These are phyloP conservation scores for Erysimum cheiri DNA, from an alignment of 441 rosid species.

Conservation along the genomic window DNA sequence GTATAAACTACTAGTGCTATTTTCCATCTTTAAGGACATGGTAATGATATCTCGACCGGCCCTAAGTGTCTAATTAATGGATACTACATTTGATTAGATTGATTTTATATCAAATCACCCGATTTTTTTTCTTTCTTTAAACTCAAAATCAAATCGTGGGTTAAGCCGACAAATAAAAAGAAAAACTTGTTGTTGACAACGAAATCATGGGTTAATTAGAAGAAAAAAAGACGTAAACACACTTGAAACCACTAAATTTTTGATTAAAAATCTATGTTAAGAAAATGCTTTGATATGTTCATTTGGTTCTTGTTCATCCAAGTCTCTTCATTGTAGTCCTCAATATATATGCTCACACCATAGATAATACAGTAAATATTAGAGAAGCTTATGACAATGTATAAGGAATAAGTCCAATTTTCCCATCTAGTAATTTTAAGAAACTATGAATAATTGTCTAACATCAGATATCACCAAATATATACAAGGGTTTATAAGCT, in stretches of 20 bases:
- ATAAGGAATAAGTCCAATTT: too few relatives aligned
- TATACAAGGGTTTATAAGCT: not conserved
- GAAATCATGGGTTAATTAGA: not conserved
- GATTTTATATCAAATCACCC: not conserved
- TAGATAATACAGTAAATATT: not conserved
- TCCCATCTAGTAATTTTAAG: not conserved
- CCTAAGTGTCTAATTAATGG: not conserved
- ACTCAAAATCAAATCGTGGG: slow-evolving; percentile 10
- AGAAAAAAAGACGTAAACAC: not conserved
- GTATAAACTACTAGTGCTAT: not conserved
- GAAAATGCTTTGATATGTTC: not conserved
- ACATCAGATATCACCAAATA: not conserved
- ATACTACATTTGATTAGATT: slow-evolving; percentile 17
- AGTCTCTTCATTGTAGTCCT: slow-evolving; percentile 31
- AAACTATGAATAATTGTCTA: not conserved
- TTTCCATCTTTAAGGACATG: slow-evolving; percentile 22
- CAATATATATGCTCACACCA: slow-evolving; percentile 23
- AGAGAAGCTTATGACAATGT: not conserved
- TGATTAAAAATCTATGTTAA: not conserved
- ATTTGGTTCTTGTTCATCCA: slow-evolving; percentile 35
- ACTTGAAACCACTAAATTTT: not conserved
- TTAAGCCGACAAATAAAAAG: slow-evolving; percentile 21
- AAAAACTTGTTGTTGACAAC: not conserved
- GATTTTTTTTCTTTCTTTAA: not conserved
- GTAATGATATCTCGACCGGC: slow-evolving; percentile 20